Evolutionary conservation across 179 eudicot genomes (phyloP), one percentile per base, ranked within the genome.

Genomic region (Gypsophila paniculata): DNA sequence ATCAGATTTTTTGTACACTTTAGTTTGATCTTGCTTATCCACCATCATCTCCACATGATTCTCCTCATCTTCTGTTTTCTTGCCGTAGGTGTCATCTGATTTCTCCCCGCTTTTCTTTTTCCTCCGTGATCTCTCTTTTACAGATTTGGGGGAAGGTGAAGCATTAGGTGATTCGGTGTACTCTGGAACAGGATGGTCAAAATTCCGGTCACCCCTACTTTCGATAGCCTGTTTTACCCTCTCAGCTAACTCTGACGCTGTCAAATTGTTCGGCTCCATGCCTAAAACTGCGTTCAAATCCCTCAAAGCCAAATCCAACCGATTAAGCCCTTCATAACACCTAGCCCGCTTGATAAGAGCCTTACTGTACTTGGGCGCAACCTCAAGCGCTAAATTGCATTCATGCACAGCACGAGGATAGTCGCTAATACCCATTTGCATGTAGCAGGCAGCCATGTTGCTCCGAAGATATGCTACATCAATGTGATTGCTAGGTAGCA

Each of bases 341-440:
- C 91, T 79, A 46, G 97, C 89, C 76, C 99, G 86, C 86, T 92
- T 94, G 80, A 94, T 80, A 54, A 91, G 85, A 36, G 99, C 99
- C 82, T 94, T 94, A 71, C 85, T 88, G 42, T 94, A 90, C 76
- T 85, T 88, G 3, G 97, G 97, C 23, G 95, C 76, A 70, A 90
- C 90, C 81, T 94, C 95, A 55, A 94, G 92, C 54, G 99, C 96
- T 72, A 94, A 82, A 75, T 93, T 93, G 74, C 96, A 88, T 78
- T 93, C 96, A 7, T 87, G 91, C n/a, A 94, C 87, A 26, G 99
- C 99, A 72, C 86, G 85, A 0, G 97, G 97, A 51, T 80, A 95
- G 78, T 95, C 96, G 59, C 78, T 64, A 1, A 91, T 75, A 46
- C 99, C 99, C 92, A 91, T 80, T 81, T 91, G 90, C 92, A 94